Evolutionary conservation across 2,329 filamentous ascomycete genomes (phyloP).

Genomic region (Claviceps sp.): DNA sequence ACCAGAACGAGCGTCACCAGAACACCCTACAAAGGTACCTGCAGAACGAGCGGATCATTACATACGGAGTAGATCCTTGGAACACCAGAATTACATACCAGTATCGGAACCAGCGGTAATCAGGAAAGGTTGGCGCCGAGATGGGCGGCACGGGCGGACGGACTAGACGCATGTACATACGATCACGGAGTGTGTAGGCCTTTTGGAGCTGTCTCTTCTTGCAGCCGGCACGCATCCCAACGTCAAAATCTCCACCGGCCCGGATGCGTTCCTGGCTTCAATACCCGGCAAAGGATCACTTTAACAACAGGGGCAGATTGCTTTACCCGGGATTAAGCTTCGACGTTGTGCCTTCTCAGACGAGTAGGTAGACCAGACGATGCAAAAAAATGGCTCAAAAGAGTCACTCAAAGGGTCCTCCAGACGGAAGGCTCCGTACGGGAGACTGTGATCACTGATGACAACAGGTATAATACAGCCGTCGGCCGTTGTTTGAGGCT

Average conservation of each 20-base stretch:
- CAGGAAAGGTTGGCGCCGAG: too few species aligned
- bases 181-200: too few species aligned
- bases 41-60: too few species aligned
- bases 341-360: not conserved
- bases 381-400: not conserved
- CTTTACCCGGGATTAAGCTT: not conserved
- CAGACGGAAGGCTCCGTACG: not conserved
- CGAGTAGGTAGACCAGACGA: not conserved
- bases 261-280: not conserved
- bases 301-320: not conserved
- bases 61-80: too few species aligned
- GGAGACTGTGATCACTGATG: not conserved
- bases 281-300: not conserved
- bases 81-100: too few species aligned
- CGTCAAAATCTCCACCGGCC: not conserved
- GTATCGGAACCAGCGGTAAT: too few species aligned
- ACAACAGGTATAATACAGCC: not conserved
- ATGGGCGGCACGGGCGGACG: too few species aligned
- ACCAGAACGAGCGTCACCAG: too few species aligned
- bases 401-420: not conserved
- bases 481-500: not conserved
- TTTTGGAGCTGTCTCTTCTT: not conserved
- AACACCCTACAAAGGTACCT: too few species aligned
- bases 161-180: too few species aligned
- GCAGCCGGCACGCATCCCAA: not conserved